Conservation (phyloP, 805 yeast genomes). For the Tetrapisispora arboricola region DNA sequence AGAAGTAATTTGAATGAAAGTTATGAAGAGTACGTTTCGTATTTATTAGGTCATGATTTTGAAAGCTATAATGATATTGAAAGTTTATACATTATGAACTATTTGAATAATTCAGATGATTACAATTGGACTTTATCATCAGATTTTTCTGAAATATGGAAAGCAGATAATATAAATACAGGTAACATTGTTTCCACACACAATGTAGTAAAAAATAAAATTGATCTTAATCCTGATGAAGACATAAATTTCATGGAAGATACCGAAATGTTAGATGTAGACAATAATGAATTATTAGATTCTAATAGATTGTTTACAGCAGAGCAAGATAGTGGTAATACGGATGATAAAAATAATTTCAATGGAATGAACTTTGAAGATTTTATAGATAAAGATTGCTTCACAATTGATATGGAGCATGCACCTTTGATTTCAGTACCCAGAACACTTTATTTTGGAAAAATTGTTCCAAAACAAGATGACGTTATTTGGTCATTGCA, state of each 20-base stretch:
- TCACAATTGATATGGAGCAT: slow-evolving; percentile 11
- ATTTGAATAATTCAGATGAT: slow-evolving; percentile 7
- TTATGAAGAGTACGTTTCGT: slow-evolving; percentile 8
- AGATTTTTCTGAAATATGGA: slow-evolving; percentile 21
- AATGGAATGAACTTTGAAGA: background rate
- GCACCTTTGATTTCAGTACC: slow-evolving; percentile 33
- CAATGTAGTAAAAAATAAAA: background rate
- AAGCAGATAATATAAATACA: slow-evolving; percentile 1
- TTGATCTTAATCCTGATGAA: background rate
- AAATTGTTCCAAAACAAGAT: slow-evolving; percentile 81
- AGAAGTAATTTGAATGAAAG: slow-evolving; percentile 13
- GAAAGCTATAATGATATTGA: slow-evolving; percentile 6
- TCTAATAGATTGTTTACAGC: background rate
- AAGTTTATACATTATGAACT: slow-evolving; percentile 6
- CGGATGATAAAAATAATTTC: background rate
- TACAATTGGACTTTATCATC: slow-evolving; percentile 11
- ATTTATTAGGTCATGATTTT: background rate
- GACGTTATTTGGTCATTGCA: slow-evolving; percentile 93
- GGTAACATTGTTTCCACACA: background rate
- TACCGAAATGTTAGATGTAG: background rate
- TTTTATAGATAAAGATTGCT: slow-evolving; percentile 5
- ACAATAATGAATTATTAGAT: background rate
- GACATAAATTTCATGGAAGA: background rate
- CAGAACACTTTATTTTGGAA: slow-evolving; percentile 51
- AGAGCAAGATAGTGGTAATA: background rate